Evolutionary conservation across 148 eudicot species (phyloP).

Genomic region (Tetragonia tetragonoides): DNA sequence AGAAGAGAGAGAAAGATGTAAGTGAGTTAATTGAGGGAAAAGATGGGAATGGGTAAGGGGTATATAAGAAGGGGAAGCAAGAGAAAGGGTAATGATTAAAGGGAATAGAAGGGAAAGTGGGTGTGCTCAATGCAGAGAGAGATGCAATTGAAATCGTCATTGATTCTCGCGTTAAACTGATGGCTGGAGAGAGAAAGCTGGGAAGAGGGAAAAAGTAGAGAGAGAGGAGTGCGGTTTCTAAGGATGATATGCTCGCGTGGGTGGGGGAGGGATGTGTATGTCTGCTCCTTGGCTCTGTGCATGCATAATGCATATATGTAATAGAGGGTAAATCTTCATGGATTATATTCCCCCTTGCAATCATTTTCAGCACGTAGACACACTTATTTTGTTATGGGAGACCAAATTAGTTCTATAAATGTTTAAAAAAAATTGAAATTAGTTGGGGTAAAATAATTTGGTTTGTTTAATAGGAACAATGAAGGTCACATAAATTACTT

Average conservation of each 20-base stretch:
- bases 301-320: not conserved
- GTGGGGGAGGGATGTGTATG: conserved; percentile 2
- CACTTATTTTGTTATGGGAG: no score
- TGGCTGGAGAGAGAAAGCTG: not conserved
- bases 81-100: conserved; percentile 33
- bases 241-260: conserved; percentile 75
- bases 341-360: not conserved
- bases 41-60: not conserved
- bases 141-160: conserved; percentile 43
- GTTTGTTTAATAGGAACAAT: no score
- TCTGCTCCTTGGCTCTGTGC: not conserved
- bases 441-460: no score
- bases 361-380: no score
- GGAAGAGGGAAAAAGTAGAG: conserved; percentile 9
- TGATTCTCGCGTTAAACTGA: conserved; percentile 32
- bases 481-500: no score
- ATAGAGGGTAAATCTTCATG: not conserved
- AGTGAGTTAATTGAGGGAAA: conserved; percentile 6
- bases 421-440: no score
- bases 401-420: no score
- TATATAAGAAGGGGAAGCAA: conserved; percentile 30
- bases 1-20: conserved; percentile 13
- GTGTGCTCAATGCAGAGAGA: conserved; percentile 27
- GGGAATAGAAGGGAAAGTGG: conserved; percentile 21
- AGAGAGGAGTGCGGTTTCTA: conserved; percentile 40